Evolutionary conservation across 257 asterid species (phyloP).

Genomic region (Penstemon davidsonii): DNA sequence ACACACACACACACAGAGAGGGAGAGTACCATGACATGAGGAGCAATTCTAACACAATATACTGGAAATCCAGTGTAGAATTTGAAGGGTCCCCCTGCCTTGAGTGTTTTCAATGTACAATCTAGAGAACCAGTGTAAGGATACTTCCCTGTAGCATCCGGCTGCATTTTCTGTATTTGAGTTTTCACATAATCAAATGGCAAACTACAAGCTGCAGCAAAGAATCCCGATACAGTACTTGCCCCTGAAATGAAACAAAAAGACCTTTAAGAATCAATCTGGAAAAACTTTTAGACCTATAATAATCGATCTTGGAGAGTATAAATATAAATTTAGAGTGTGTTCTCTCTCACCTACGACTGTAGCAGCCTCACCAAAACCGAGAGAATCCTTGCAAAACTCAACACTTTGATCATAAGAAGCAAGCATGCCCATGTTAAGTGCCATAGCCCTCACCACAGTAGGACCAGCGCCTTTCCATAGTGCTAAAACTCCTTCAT

Average conservation of each 20-base stretch:
- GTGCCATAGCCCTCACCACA: conserved; percentile 99
- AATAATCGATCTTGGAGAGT: background rate
- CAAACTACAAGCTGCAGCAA: conserved; percentile 91
- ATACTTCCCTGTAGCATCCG: conserved; percentile 77
- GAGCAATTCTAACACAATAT: conserved; percentile 91
- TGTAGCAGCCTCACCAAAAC: conserved; percentile 73
- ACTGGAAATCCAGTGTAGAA: conserved; percentile 96
- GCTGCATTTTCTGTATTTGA: conserved; percentile 97
- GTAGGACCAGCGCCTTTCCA: conserved; percentile 99
- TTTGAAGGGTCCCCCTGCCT: conserved; percentile 79
- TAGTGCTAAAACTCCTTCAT: conserved; percentile 87
- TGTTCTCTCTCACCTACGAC: conserved; percentile 60
- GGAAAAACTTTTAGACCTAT: background rate
- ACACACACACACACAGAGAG: background rate
- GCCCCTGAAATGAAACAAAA: conserved; percentile 57
- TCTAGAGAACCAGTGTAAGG: conserved; percentile 90
- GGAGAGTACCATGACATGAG: conserved; percentile 90
- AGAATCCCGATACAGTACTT: conserved; percentile 88
- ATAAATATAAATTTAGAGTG: background rate
- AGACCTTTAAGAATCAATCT: background rate
- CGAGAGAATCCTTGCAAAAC: conserved; percentile 68
- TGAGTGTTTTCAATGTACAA: conserved; percentile 77
- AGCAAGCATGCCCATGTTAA: conserved; percentile 99
- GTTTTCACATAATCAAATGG: conserved; percentile 95
- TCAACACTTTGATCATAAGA: conserved; percentile 94